phyloP scores from a whole-genome alignment of 176 grass and related monocot genomes.

The Stipa capillata region DNA sequence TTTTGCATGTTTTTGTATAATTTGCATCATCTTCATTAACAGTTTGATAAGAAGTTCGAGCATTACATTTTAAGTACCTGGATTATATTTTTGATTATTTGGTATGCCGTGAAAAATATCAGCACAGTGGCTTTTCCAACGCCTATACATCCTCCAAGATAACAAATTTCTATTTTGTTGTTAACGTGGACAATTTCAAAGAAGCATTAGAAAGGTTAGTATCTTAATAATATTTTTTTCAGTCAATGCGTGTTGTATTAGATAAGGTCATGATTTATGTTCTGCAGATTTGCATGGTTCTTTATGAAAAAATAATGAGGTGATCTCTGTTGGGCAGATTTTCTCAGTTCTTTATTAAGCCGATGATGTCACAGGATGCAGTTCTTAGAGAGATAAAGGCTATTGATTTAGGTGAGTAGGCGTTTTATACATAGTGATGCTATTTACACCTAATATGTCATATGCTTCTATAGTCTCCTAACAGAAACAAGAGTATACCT shows the following conservation, averaged over 20 bases:
- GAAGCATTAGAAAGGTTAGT: slow-evolving; percentile 87
- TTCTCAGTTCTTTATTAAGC: slow-evolving; percentile 93
- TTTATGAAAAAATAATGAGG: slow-evolving; percentile 28
- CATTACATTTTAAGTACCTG: no score
- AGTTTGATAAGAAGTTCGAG: background rate
- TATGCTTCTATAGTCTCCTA: no score
- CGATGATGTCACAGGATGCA: slow-evolving; percentile 89
- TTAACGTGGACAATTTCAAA: slow-evolving; percentile 74
- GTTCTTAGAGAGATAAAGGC: slow-evolving; percentile 97
- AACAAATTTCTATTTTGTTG: slow-evolving; percentile 82
- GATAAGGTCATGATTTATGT: slow-evolving; percentile 8
- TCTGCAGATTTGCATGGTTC: slow-evolving; percentile 44
- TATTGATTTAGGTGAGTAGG: slow-evolving; percentile 76
- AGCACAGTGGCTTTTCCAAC: slow-evolving; percentile 90
- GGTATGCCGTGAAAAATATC: slow-evolving; percentile 21
- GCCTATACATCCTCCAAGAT: slow-evolving; percentile 63
- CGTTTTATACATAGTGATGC: no score
- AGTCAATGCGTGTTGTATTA: background rate
- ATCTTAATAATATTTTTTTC: slow-evolving; percentile 9
- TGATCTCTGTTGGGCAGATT: slow-evolving; percentile 59
- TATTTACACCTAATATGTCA: slow-evolving; percentile 30
- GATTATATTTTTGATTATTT: slow-evolving; percentile 15
- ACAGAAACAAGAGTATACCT: no score
- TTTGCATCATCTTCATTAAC: background rate
- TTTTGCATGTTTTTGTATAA: background rate